Conservation (phyloP, 2,329 filamentous ascomycete genomes). For the Epichloe aotearoae region DNA sequence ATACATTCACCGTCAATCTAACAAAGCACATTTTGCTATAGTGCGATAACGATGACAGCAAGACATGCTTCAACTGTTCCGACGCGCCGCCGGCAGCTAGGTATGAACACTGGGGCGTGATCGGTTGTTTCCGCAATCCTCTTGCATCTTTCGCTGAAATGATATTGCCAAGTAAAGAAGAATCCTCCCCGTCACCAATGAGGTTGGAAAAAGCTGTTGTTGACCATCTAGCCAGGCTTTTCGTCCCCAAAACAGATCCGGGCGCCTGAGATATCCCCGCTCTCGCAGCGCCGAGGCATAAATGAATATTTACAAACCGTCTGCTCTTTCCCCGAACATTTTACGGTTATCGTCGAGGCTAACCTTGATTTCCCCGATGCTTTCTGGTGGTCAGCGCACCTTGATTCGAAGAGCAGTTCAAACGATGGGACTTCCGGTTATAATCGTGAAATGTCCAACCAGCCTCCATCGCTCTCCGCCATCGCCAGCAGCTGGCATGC, state of each 20-base stretch:
- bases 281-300: constrained; percentile 34
- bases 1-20: background rate
- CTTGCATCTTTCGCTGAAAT: constrained; percentile 33
- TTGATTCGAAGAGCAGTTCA: constrained; percentile 19
- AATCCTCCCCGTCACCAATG: background rate
- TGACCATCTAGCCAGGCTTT: constrained; percentile 20
- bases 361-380: constrained; percentile 41
- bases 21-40: constrained; percentile 11
- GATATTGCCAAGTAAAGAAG: constrained; percentile 34
- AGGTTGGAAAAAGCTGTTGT: background rate
- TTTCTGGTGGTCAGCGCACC: constrained; percentile 45
- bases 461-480: constrained; percentile 34
- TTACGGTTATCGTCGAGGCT: constrained; percentile 27
- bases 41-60: constrained; percentile 40
- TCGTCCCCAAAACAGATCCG: constrained; percentile 35
- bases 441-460: constrained; percentile 21
- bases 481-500: constrained; percentile 40
- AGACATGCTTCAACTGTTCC: constrained; percentile 34
- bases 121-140: constrained; percentile 39
- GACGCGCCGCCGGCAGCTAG: constrained; percentile 23
- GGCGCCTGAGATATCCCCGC: constrained; percentile 36
- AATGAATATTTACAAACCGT: constrained; percentile 37
- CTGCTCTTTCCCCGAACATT: constrained; percentile 28
- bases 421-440: constrained; percentile 8
- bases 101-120: constrained; percentile 32